Evolutionary conservation across 192 early-diverging fungal species (phyloP).

Genomic region (Oehlia diaphana): DNA sequence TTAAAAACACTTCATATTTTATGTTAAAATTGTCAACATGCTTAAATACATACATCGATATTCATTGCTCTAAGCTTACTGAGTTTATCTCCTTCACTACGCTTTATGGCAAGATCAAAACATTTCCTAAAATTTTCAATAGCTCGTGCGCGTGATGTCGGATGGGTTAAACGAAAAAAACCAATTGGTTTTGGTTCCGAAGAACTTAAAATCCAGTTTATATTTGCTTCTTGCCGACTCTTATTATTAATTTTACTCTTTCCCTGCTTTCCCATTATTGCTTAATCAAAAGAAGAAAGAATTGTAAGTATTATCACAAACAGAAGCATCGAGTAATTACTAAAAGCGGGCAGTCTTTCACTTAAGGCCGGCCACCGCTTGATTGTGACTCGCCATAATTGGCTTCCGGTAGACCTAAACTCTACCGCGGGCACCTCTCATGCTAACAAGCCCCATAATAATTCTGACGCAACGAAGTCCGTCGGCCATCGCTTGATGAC

Average conservation of each 20-base stretch:
- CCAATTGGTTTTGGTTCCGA: conserved; percentile 18
- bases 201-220: conserved; percentile 26
- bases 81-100: conserved; percentile 12
- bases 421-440: too few relatives aligned
- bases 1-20: conserved; percentile 24
- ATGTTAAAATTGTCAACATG: conserved; percentile 21
- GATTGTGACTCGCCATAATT: neutral
- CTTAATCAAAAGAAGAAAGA: neutral
- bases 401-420: too few relatives aligned
- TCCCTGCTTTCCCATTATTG: conserved; percentile 8
- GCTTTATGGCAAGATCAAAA: conserved; percentile 10
- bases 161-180: conserved; percentile 30
- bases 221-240: neutral
- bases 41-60: conserved; percentile 27
- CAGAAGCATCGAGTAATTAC: neutral
- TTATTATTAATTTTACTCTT: neutral
- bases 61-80: conserved; percentile 19
- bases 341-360: conserved; percentile 25
- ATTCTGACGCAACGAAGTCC: too few relatives aligned
- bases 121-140: conserved; percentile 18
- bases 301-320: conserved; percentile 9
- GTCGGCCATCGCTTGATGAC: conserved; percentile 16
- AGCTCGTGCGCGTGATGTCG: conserved; percentile 18
- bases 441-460: too few relatives aligned
- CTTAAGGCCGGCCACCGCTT: conserved; percentile 11